Conservation (phyloP, 768 basidiomycete species). For the Termitomyces sp. region DNA sequence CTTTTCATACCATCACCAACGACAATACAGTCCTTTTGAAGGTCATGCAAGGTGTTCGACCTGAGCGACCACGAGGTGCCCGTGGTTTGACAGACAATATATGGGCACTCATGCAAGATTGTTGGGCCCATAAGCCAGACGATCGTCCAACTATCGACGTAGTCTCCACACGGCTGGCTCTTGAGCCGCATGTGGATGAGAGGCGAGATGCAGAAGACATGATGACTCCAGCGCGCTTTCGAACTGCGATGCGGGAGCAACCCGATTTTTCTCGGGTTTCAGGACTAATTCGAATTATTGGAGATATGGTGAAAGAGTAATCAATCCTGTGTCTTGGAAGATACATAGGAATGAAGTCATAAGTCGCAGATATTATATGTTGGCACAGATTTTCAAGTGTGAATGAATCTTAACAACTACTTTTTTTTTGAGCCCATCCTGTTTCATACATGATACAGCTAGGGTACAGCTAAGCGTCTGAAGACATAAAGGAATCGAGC, state of each 20-base stretch:
- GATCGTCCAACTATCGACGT: background rate
- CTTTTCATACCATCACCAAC: background rate
- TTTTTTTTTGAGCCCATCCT: background rate
- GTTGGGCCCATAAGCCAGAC: background rate
- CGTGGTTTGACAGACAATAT: background rate
- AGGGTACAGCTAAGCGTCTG: background rate
- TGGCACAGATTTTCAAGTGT: background rate
- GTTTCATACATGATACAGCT: background rate
- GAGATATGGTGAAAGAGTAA: background rate
- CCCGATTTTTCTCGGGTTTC: background rate
- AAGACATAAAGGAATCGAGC: background rate
- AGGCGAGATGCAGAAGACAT: background rate
- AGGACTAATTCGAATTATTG: background rate
- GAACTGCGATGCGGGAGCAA: background rate
- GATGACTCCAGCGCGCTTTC: background rate
- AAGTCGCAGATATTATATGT: background rate
- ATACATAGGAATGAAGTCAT: background rate
- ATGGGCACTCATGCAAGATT: background rate
- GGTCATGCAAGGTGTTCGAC: background rate
- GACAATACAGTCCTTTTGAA: background rate
- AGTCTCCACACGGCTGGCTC: background rate
- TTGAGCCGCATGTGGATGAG: background rate
- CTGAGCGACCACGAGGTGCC: background rate
- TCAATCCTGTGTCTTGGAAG: background rate
- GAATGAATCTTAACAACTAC: background rate